phyloP scores from a whole-genome alignment of 192 early-diverging fungal genomes.

The Coemansia sp. region DNA sequence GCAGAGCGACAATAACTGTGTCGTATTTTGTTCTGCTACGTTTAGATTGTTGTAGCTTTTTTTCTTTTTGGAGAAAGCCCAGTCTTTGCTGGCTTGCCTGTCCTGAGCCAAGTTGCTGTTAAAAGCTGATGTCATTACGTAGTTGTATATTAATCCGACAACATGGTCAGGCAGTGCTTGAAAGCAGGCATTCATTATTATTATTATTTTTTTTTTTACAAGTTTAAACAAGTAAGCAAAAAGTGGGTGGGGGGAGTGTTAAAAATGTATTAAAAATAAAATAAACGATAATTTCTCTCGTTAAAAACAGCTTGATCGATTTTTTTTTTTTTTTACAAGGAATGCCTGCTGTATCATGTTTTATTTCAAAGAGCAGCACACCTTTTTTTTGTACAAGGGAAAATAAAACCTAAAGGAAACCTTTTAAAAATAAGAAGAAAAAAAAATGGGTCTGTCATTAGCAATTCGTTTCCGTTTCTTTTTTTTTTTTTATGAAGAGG shows the following conservation, averaged over 20 bases:
- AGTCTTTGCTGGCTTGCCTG: no score
- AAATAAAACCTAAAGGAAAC: no score
- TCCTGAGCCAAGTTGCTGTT: background rate
- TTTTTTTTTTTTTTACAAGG: background rate
- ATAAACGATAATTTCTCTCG: background rate
- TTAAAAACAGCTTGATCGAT: background rate
- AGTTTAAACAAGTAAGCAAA: background rate
- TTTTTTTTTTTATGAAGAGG: no score
- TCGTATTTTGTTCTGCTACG: background rate
- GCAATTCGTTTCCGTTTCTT: no score
- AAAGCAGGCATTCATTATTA: background rate
- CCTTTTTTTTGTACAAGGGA: no score
- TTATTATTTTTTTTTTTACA: no score
- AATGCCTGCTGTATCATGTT: no score
- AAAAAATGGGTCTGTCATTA: no score
- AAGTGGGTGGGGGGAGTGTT: background rate
- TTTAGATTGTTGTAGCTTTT: background rate
- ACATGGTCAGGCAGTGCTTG: conserved; percentile 1
- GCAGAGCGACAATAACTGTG: background rate
- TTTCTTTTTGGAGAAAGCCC: background rate
- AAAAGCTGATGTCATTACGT: background rate
- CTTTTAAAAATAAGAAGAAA: no score
- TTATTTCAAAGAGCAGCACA: no score
- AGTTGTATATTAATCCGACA: background rate
- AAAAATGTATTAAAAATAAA: background rate